Conservation (phyloP, 306 rosid genomes). For the Gastrolobium bilobum region DNA sequence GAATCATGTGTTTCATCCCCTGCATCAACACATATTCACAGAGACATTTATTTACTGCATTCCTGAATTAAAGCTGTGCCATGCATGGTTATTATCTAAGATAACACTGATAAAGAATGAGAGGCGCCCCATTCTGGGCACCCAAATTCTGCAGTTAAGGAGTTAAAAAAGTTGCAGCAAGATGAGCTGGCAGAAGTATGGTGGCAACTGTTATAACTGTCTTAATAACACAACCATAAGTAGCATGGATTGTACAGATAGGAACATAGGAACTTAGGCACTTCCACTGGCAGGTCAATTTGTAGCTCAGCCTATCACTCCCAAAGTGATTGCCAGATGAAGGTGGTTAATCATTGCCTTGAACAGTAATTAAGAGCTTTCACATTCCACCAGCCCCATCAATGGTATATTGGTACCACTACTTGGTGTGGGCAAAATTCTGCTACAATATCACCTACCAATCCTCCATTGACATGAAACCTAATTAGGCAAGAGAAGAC, state of each 20-base stretch:
- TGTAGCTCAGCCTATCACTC: not conserved
- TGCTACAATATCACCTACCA: not conserved
- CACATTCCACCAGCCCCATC: not conserved
- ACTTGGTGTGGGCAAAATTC: not conserved
- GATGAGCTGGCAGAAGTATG: not conserved
- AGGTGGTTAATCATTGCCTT: not conserved
- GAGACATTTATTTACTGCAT: not conserved
- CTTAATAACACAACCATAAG: not conserved
- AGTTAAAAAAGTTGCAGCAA: slow-evolving; percentile 7
- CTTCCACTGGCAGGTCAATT: not conserved
- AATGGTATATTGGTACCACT: not conserved
- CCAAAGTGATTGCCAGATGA: not conserved
- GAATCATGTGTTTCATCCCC: slow-evolving; percentile 67
- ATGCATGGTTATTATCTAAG: not conserved
- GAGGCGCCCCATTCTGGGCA: not conserved
- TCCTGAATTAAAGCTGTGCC: slow-evolving; percentile 3
- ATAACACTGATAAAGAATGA: slow-evolving; percentile 12
- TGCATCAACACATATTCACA: slow-evolving; percentile 51
- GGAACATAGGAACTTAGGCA: not conserved
- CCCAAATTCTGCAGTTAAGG: not conserved
- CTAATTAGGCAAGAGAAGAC: not conserved
- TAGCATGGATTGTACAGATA: not conserved
- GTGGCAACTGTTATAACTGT: not conserved
- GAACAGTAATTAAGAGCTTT: not conserved
- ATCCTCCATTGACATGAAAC: not conserved